Evolutionary conservation across 352 stramenopile species (phyloP), one percentile per base, ranked within the genome.

Genomic region (Globisporangium paddicum): DNA sequence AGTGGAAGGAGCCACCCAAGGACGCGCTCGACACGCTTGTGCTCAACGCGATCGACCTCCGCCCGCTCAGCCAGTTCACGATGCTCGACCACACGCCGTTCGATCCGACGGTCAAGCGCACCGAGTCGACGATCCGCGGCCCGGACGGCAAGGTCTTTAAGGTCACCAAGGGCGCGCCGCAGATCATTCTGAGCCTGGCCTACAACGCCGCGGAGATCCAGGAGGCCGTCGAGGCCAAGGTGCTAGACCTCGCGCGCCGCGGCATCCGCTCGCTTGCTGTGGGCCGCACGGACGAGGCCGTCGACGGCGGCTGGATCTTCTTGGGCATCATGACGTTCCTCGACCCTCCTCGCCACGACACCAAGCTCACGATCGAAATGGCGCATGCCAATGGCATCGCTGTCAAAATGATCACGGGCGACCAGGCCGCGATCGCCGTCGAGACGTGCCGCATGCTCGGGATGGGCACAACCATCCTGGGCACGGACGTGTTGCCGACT

Each of bases 331-430:
- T 99, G 58, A 96, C 95, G 34, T 97, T 98, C 78, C 63, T 99
- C 25, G 96, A 99, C 71, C 96, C 96, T 18, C 95, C 96, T 38
- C 90, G 96, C 48, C 83, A 95, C 61, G 96, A 99, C 72, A 98
- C 95, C 28, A 90, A 93, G 54, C 78, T 80, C 34, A 98, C 96
- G 21, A 98, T 99, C 61, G 79, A 95, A 58, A 82, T 84, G 11
- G 86, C 96, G 25, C 79, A 97, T 53, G 66, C 92, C 55, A 86
- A 92, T 45, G 96, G 96, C 50, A 93, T 99, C 57, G 77, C 67
- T n/a, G 91, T 99, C 13, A 98, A 98, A 69, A 98, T 98, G 87
- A 90, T 98, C 62, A 99, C 96, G 0, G 96, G 96, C 45, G 96
- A 99, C 69, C 94, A 98, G 53, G 72, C 84, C 14, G 80, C 90